These are phyloP conservation scores for Setaria viridis DNA, from an alignment of 202 grass and related monocot species.

Conservation along the genomic window DNA sequence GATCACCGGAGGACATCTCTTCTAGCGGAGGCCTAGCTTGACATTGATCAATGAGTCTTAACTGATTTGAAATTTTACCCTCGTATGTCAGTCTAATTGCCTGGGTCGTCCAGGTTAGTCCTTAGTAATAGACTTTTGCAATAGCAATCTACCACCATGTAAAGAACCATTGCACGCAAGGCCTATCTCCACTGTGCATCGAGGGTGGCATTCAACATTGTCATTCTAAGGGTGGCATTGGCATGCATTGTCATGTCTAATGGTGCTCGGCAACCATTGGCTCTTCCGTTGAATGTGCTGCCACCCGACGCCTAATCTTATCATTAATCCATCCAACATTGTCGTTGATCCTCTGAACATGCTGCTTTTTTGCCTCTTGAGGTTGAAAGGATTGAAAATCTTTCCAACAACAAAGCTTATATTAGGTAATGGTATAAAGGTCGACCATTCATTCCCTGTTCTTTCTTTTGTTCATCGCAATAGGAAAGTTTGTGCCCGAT, in stretches of 20 bases:
- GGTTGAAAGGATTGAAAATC: not conserved
- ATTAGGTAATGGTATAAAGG: not conserved
- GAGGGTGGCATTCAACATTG: not conserved
- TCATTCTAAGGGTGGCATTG: not conserved
- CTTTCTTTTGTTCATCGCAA: not conserved
- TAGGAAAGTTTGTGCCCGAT: not conserved
- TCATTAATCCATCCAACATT: not conserved
- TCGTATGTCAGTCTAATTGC: not conserved
- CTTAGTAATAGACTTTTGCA: not conserved
- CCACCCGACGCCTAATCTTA: not conserved
- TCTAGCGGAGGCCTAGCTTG: too few species aligned
- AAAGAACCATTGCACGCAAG: not conserved
- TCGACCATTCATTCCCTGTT: not conserved
- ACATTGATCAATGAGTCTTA: not conserved
- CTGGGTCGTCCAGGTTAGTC: not conserved
- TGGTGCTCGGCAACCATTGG: not conserved
- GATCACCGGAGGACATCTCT: not conserved
- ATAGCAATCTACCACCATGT: not conserved
- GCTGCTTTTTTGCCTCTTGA: not conserved
- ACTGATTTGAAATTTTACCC: not conserved
- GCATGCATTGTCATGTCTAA: not conserved
- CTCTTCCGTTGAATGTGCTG: not conserved
- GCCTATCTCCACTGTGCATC: not conserved
- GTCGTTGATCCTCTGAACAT: not conserved
- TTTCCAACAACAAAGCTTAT: not conserved